Conservation (phyloP, 176 grass and related monocot species). For the Bothriochloa decipiens region DNA sequence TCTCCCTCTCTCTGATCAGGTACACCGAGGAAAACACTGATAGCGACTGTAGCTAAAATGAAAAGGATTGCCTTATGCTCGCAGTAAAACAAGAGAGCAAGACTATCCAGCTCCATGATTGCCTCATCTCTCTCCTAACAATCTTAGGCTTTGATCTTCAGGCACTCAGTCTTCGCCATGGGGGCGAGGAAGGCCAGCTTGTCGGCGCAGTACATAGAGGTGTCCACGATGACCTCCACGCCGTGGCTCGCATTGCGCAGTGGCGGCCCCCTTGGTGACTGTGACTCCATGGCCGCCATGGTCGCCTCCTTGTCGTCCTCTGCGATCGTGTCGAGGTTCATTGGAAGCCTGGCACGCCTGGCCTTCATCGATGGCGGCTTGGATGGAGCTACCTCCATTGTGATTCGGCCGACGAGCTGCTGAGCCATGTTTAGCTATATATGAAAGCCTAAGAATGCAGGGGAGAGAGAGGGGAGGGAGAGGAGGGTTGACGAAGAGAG, state of each 20-base stretch:
- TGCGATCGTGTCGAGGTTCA: constrained; percentile 37
- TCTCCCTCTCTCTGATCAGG: not conserved
- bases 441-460: not conserved
- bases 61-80: constrained; percentile 41
- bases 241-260: not conserved
- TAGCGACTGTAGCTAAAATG: not conserved
- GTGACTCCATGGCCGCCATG: constrained; percentile 23
- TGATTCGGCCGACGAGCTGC: not conserved
- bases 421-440: constrained; percentile 38
- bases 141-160: constrained; percentile 42
- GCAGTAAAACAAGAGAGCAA: constrained; percentile 36
- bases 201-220: not conserved
- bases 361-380: constrained; percentile 4
- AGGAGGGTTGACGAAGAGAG: not conserved
- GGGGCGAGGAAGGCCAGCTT: constrained; percentile 4
- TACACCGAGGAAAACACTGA: not conserved
- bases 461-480: not conserved
- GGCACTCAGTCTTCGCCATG: not conserved
- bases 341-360: constrained; percentile 20
- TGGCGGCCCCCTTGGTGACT: not conserved
- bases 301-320: constrained; percentile 52
- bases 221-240: not conserved
- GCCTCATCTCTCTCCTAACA: not conserved
- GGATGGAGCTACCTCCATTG: constrained; percentile 48
- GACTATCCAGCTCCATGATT: not conserved